phyloP scores from a whole-genome alignment of 768 basidiomycete species.

The Dacryopinax spathularia region DNA sequence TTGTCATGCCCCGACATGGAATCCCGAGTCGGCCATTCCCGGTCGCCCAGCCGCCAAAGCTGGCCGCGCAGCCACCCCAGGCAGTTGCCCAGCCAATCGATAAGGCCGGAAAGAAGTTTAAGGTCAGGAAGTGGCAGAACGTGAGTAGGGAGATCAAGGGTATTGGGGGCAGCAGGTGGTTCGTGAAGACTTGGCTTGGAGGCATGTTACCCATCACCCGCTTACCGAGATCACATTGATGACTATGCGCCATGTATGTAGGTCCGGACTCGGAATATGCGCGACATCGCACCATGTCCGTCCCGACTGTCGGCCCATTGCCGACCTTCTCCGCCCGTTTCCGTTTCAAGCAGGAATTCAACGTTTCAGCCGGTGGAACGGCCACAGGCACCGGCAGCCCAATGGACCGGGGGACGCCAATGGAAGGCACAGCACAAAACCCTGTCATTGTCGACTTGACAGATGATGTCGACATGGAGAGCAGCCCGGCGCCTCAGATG shows the following conservation, averaged over 20 bases:
- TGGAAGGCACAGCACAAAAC: not conserved
- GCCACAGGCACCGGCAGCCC: not conserved
- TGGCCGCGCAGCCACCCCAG: not conserved
- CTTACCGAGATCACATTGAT: not conserved
- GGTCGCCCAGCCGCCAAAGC: not conserved
- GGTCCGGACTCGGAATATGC: not conserved
- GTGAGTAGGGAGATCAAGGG: not conserved
- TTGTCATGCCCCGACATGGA: not conserved
- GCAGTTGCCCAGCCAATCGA: not conserved
- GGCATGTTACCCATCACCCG: not conserved
- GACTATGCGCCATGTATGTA: not conserved
- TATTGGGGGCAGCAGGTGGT: not conserved
- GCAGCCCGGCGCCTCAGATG: not conserved
- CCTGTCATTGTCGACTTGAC: conserved; percentile 1
- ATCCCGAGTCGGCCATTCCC: not conserved
- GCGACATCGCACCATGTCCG: not conserved
- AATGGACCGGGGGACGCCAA: not conserved
- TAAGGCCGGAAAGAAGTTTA: not conserved
- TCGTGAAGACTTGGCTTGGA: not conserved
- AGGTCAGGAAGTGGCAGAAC: not conserved
- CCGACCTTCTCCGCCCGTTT: not conserved
- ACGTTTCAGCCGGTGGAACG: too few relatives aligned
- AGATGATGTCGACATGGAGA: not conserved
- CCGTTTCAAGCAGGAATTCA: conserved; percentile 1
- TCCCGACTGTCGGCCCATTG: not conserved